Evolutionary conservation across 345 rosid genomes (phyloP).

Genomic region (Eucalyptus dawsonii): DNA sequence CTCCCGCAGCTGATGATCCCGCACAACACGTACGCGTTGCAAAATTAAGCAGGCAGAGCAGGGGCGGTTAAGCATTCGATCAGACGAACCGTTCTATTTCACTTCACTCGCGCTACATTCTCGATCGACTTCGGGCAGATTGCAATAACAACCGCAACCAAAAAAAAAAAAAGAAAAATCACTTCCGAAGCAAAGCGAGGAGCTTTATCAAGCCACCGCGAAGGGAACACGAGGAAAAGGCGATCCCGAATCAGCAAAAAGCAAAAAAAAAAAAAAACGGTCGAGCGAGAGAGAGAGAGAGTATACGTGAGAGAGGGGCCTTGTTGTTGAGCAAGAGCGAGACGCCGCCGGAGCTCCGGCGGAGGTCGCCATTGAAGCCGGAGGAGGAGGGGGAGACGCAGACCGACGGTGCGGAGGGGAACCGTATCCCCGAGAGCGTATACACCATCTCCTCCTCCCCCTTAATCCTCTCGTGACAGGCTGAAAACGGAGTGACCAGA

Average conservation of each 20-base stretch:
- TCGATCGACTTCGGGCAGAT: neutral
- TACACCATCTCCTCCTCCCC: conserved; percentile 28
- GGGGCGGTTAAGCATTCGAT: neutral
- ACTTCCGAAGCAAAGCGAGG: neutral
- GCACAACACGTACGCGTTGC: neutral
- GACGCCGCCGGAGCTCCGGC: conserved; percentile 16
- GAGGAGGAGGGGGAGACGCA: conserved; percentile 21
- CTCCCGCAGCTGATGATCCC: too few relatives aligned
- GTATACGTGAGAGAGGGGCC: neutral
- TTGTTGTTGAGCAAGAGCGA: conserved; percentile 10
- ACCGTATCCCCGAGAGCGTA: conserved; percentile 42
- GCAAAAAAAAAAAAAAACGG: neutral
- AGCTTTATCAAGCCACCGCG: neutral
- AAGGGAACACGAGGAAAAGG: neutral
- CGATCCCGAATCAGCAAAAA: neutral
- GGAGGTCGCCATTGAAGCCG: conserved; percentile 32
- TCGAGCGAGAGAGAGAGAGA: neutral
- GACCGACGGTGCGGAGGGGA: conserved; percentile 25
- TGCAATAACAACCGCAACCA: neutral
- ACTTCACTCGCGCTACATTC: neutral
- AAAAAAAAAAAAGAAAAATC: neutral
- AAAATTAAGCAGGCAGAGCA: neutral
- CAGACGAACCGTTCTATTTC: neutral
- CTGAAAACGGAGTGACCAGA: neutral
- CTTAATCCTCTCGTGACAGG: neutral